Conservation (phyloP, 345 rosid genomes). For the Salix purpurea region DNA sequence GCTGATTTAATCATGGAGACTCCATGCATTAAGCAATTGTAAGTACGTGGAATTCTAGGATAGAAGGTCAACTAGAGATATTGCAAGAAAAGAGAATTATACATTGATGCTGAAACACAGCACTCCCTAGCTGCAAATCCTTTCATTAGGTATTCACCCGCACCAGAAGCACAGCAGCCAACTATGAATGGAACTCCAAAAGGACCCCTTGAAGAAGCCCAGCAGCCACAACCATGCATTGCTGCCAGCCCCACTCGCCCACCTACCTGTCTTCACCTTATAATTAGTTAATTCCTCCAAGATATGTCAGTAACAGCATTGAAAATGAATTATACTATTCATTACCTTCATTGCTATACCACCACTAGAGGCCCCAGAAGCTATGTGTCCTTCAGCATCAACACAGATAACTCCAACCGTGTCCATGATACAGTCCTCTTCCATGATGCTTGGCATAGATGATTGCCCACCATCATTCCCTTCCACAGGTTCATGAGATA, state of each 20-base stretch:
- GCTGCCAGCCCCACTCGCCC: constrained; percentile 98
- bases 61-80: neutral
- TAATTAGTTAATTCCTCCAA: neutral
- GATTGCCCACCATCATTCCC: constrained; percentile 11
- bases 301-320: neutral
- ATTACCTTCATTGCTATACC: constrained; percentile 90
- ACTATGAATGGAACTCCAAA: constrained; percentile 62
- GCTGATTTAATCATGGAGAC: neutral
- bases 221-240: constrained; percentile 88
- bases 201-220: constrained; percentile 82
- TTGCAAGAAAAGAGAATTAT: constrained; percentile 21
- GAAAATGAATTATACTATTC: constrained; percentile 1
- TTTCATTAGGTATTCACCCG: constrained; percentile 89
- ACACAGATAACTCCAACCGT: constrained; percentile 94
- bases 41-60: no score
- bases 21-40: no score
- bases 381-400: constrained; percentile 73
- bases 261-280: constrained; percentile 43
- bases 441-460: constrained; percentile 18
- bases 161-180: constrained; percentile 87
- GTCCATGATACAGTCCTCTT: constrained; percentile 65
- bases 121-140: constrained; percentile 92
- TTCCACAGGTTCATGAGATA: constrained; percentile 14
- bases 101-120: constrained; percentile 71
- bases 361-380: constrained; percentile 90